Evolutionary conservation across 495 filamentous ascomycete genomes (phyloP), one percentile per base, ranked within the genome.

Genomic region (Articulospora tetracladia): DNA sequence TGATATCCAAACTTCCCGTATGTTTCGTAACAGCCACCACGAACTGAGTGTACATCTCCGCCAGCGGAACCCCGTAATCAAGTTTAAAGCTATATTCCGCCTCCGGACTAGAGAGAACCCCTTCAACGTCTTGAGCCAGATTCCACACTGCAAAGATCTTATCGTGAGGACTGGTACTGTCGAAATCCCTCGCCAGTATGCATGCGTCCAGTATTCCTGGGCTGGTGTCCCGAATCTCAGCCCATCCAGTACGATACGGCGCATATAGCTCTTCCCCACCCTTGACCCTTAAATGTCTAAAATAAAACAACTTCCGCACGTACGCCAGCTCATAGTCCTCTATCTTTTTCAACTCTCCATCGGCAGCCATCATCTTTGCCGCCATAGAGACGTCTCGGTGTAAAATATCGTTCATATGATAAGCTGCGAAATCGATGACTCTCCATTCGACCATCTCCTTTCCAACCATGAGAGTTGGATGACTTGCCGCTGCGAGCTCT

Each of bases 1-100:
- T 56, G n/a, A 56, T 46, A 46, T 56, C 54, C 20, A 56, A 34
- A 41, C 54, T 46, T 3, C 32, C n/a, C 7, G 19, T 56, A 25
- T 56, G 13, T 19, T 12, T 56, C 24, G 36, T 34, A 0, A 56
- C 54, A 22, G 54, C 54, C 1, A 56, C n/a, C 19, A 34, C 36
- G 23, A 56, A 56, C 1, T 56, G 28, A 4, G 24, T 28, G 30
- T 56, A 56, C 17, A 34, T 56, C 19, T 56, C 19, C 22, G 30
- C 11, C 8, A 54, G 11, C 19, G 24, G 6, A 6, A 3, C 34
- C 27, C 17, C 26, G 34, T 54, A 54, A 23, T 54, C 52, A 1
- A 36, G 25, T 27, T 54, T 54, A 27, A 54, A 54, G 17, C 30
- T n/a, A 27, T 32, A 32, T 13, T 13, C 30, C 13, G 6, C 30